These are phyloP conservation scores for Penicillium cosmopolitanum DNA, from an alignment of 495 filamentous ascomycete genomes.

Conservation along the genomic window DNA sequence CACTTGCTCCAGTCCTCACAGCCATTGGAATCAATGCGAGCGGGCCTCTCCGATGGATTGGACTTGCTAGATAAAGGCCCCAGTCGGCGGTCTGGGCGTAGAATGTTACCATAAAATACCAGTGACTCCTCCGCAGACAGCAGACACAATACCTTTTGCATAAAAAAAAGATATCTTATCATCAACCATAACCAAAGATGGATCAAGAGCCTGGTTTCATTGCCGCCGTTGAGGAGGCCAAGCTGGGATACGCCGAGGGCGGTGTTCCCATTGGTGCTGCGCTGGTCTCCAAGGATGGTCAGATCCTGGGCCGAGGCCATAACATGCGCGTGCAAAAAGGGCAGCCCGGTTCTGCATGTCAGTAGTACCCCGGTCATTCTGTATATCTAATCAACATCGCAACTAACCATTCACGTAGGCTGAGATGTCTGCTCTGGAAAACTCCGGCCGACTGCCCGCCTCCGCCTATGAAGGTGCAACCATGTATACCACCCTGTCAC, in stretches of 20 bases:
- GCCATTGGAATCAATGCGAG: slow-evolving; percentile 12
- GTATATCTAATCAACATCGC: too few species aligned
- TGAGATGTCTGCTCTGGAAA: slow-evolving; percentile 79
- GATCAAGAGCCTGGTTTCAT: slow-evolving; percentile 44
- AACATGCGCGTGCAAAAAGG: slow-evolving; percentile 81
- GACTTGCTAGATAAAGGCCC: slow-evolving; percentile 9
- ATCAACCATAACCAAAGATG: background rate
- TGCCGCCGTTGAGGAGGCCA: slow-evolving; percentile 78
- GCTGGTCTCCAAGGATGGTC: slow-evolving; percentile 69
- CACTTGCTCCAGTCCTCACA: background rate
- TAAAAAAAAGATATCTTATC: too few species aligned
- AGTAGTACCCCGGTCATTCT: slow-evolving; percentile 21
- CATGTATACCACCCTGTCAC: slow-evolving; percentile 87
- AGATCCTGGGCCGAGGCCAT: slow-evolving; percentile 77
- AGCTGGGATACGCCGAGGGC: slow-evolving; percentile 67
- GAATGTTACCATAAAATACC: background rate
- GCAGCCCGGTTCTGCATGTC: slow-evolving; percentile 77
- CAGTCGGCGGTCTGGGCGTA: slow-evolving; percentile 2
- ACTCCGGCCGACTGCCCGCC: slow-evolving; percentile 74
- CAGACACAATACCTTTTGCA: background rate
- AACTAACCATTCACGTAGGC: slow-evolving; percentile 52
- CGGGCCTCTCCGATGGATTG: slow-evolving; percentile 22
- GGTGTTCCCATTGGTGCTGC: slow-evolving; percentile 84
- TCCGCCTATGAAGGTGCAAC: slow-evolving; percentile 72
- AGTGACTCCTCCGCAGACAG: background rate